phyloP scores from a whole-genome alignment of 371 early-diverging fungal species.

The Mucor plumbeus region DNA sequence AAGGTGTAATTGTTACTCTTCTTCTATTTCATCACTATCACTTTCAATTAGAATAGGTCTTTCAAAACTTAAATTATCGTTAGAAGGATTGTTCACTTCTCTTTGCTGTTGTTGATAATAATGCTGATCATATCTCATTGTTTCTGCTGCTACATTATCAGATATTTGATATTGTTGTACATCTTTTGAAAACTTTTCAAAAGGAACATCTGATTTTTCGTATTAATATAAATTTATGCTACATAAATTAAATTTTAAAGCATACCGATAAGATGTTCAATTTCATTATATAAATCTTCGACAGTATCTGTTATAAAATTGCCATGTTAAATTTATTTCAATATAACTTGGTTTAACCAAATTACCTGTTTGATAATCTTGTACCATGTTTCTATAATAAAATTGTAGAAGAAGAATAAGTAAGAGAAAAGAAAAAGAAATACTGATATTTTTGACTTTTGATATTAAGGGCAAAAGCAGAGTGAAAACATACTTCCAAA shows the following conservation, averaged over 20 bases:
- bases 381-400: background rate
- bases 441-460: background rate
- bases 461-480: background rate
- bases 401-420: background rate
- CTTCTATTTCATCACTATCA: slow-evolving; percentile 30
- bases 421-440: slow-evolving; percentile 6
- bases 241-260: background rate
- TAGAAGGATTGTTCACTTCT: background rate
- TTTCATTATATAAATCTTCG: slow-evolving; percentile 26
- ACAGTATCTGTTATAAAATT: slow-evolving; percentile 14
- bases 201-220: slow-evolving; percentile 17
- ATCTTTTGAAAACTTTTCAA: slow-evolving; percentile 10
- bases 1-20: slow-evolving; percentile 15
- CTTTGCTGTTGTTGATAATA: background rate
- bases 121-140: background rate
- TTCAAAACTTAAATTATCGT: slow-evolving; percentile 10
- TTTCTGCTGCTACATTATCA: background rate
- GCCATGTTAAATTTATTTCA: background rate
- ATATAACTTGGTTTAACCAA: background rate
- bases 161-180: background rate
- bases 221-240: background rate
- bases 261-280: slow-evolving; percentile 30
- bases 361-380: slow-evolving; percentile 12
- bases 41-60: slow-evolving; percentile 33
- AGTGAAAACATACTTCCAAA: slow-evolving; percentile 27